Evolutionary conservation across 257 asterid genomes (phyloP), one percentile per base, ranked within the genome.

Genomic region (Linaria vulgaris): DNA sequence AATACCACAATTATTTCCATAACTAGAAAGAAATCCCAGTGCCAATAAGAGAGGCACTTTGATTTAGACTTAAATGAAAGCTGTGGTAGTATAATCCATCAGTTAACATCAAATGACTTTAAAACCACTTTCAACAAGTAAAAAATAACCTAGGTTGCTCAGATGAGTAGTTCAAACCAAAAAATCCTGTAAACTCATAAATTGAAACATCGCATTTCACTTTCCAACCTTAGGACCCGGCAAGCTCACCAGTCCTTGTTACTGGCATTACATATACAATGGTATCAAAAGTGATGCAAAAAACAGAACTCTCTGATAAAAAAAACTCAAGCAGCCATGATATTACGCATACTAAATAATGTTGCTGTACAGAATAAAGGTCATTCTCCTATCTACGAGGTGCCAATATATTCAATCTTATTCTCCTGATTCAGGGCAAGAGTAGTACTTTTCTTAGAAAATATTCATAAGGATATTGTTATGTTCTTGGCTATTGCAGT

Each of bases 1-100:
- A 67, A 46, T 1, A 20, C 12, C 9, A 15, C 55, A 31, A 59
- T 54, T 61, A 39, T 69, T 46, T 53, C 31, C n/a, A 31, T 24
- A 47, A 58, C 63, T 51, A 44, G 9, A 57, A 63, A 20, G 19
- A 56, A 25, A 22, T 9, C 22, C 20, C 12, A 57, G 37, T 13
- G 23, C 17, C 12, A 57, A 12, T 17, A 57, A 37, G 19, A n/a
- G 30, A 24, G 59, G 43, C 20, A 14, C 14, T 24, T 54, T 25
- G 34, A 25, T 49, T 7, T 13, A 34, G 41, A 34, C 41, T 34
- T 34, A 1, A 4, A 34, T 11, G 10, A 7, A 34, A 34, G 41
- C 9, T 3, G 10, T 34, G 41, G 9, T 34, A 34, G 10, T 7
- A 34, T 34, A 34, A 4, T 34, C 41, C 10, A 34, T 34, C 41